These are phyloP conservation scores for Diaporthe nobilis DNA, from an alignment of 2,329 filamentous ascomycete genomes.

Conservation along the genomic window DNA sequence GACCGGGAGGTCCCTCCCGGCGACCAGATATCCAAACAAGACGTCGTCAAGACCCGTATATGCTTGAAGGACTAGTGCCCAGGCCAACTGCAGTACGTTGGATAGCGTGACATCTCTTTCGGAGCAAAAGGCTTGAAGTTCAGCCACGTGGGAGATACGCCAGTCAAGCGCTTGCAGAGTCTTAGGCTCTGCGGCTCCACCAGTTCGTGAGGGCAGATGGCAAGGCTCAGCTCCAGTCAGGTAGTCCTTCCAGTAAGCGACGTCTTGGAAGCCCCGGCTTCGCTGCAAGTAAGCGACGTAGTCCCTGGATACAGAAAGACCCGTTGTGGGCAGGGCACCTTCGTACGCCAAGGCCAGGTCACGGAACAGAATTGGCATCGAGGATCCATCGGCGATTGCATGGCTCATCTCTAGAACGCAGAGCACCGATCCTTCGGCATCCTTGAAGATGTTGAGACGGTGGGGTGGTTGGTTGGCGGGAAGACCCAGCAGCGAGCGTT, in stretches of 20 bases:
- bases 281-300: slow-evolving; percentile 9
- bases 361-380: slow-evolving; percentile 11
- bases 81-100: slow-evolving; percentile 6
- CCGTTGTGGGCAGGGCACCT: background rate
- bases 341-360: slow-evolving; percentile 11
- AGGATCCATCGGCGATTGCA: slow-evolving; percentile 7
- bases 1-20: slow-evolving; percentile 6
- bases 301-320: slow-evolving; percentile 4
- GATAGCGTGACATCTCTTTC: background rate
- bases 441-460: background rate
- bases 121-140: background rate
- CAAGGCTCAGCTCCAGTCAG: slow-evolving; percentile 13
- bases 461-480: background rate
- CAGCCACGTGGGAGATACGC: background rate
- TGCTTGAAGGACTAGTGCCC: slow-evolving; percentile 15
- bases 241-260: background rate
- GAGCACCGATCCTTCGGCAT: background rate
- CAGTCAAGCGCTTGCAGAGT: slow-evolving; percentile 11
- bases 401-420: slow-evolving; percentile 21
- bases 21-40: slow-evolving; percentile 17
- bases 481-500: background rate
- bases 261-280: background rate
- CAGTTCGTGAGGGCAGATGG: background rate
- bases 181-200: background rate
- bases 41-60: slow-evolving; percentile 17